A percentile compares a stretch with the other conserved stretches of the same genome.
Evolutionary conservation across 441 rosid genomes (phyloP).

Genomic region (Lepidium campestre): DNA sequence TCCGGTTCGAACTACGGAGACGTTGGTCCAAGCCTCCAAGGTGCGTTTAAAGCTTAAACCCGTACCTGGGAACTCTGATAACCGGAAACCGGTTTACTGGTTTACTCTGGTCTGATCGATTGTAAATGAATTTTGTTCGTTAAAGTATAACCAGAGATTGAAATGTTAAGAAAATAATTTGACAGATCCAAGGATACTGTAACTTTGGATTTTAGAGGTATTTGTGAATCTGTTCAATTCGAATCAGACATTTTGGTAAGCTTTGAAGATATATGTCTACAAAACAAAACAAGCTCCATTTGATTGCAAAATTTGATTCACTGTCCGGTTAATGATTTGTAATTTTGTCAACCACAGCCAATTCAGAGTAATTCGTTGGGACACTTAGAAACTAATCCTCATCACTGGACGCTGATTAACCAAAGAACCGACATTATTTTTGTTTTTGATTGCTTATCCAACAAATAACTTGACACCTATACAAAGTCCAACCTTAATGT

Average conservation of each 20-base stretch:
- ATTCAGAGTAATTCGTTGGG: too few species aligned
- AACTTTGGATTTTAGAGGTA: too few species aligned
- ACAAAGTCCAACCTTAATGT: constrained; percentile 8
- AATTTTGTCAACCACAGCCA: too few species aligned
- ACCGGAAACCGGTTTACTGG: constrained; percentile 7
- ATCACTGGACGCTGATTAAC: too few species aligned
- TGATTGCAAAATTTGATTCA: too few species aligned
- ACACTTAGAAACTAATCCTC: too few species aligned
- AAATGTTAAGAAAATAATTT: neutral
- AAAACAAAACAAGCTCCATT: too few species aligned
- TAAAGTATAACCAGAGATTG: neutral
- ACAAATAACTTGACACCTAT: constrained; percentile 8
- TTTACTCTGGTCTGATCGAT: neutral
- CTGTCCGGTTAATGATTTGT: too few species aligned
- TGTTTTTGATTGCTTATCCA: neutral
- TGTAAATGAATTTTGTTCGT: neutral
- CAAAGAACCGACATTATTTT: neutral
- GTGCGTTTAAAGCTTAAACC: neutral
- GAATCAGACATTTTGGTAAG: too few species aligned
- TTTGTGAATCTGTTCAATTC: too few species aligned
- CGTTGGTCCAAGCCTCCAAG: constrained; percentile 1
- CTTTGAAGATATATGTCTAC: too few species aligned
- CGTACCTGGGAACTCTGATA: neutral
- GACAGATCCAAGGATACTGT: neutral
- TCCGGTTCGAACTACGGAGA: neutral